These are phyloP conservation scores for Malus fusca DNA, from an alignment of 306 rosid species.

Conservation along the genomic window DNA sequence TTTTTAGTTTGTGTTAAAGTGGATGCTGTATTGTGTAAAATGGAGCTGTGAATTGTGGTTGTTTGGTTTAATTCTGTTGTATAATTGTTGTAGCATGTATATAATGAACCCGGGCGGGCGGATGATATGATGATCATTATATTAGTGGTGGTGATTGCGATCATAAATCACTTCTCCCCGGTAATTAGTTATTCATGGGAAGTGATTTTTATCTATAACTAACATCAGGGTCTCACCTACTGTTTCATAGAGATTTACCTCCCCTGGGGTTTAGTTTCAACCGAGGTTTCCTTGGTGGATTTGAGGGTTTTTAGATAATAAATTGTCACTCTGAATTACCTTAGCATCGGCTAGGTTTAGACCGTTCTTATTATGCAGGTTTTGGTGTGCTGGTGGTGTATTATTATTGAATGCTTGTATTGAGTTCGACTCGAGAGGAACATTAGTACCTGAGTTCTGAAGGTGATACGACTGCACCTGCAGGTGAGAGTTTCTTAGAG, in stretches of 20 bases:
- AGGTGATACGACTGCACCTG: slow-evolving; percentile 16
- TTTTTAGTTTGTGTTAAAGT: not conserved
- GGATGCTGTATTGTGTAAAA: not conserved
- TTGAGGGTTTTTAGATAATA: not conserved
- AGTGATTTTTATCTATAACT: not conserved
- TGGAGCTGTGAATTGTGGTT: not conserved
- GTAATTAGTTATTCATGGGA: not conserved
- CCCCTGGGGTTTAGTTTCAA: not conserved
- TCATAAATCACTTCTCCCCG: not conserved
- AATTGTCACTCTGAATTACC: slow-evolving; percentile 1
- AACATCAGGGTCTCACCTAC: not conserved
- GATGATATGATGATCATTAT: not conserved
- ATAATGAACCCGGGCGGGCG: not conserved
- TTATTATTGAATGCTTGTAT: slow-evolving; percentile 17
- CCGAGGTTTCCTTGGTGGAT: not conserved
- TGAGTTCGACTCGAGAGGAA: slow-evolving; percentile 23
- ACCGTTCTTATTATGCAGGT: slow-evolving; percentile 57
- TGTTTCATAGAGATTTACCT: not conserved
- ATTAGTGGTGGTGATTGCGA: not conserved
- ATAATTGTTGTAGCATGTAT: not conserved
- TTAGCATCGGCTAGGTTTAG: slow-evolving; percentile 50
- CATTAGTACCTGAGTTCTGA: slow-evolving; percentile 8
- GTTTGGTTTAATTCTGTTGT: not conserved
- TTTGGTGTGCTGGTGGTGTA: slow-evolving; percentile 36
- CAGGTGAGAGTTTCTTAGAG: slow-evolving; percentile 40